A percentile compares a stretch with the other conserved stretches of the same genome.
Conservation (phyloP, 169 alveolate species). For the Cryptosporidium ubiquitum region DNA sequence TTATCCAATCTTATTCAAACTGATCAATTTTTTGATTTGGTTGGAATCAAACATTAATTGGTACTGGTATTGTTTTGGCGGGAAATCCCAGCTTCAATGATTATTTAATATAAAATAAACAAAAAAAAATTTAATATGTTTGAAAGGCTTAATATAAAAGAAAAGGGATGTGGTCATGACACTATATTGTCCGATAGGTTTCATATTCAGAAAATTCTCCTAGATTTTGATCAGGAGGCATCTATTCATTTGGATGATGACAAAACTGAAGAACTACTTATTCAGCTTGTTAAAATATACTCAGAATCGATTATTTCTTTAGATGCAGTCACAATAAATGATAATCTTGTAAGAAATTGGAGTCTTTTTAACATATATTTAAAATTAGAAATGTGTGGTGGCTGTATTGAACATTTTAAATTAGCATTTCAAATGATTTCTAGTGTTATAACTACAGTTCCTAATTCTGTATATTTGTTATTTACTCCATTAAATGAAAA, state of each 20-base stretch:
- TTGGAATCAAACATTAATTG: neutral
- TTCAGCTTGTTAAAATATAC: neutral
- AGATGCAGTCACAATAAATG: neutral
- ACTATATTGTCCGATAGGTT: constrained; percentile 4
- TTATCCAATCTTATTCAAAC: neutral
- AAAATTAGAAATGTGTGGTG: constrained; percentile 23
- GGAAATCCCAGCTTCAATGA: neutral
- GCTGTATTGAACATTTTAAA: constrained; percentile 34
- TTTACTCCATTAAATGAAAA: constrained; percentile 17
- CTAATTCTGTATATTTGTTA: constrained; percentile 35
- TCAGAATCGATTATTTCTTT: neutral
- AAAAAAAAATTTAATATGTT: neutral
- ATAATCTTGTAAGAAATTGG: neutral
- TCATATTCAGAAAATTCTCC: constrained; percentile 11
- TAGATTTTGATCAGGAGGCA: constrained; percentile 24
- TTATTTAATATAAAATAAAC: neutral
- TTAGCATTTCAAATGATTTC: constrained; percentile 17
- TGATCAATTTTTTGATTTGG: no score
- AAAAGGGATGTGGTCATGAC: neutral
- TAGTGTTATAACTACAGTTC: constrained; percentile 8
- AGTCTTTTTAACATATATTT: neutral
- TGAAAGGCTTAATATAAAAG: neutral
- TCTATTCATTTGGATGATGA: constrained; percentile 27
- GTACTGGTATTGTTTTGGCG: neutral
- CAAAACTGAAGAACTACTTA: constrained; percentile 2